phyloP scores from a whole-genome alignment of 257 asterid species.

The Jasminum sambac region DNA sequence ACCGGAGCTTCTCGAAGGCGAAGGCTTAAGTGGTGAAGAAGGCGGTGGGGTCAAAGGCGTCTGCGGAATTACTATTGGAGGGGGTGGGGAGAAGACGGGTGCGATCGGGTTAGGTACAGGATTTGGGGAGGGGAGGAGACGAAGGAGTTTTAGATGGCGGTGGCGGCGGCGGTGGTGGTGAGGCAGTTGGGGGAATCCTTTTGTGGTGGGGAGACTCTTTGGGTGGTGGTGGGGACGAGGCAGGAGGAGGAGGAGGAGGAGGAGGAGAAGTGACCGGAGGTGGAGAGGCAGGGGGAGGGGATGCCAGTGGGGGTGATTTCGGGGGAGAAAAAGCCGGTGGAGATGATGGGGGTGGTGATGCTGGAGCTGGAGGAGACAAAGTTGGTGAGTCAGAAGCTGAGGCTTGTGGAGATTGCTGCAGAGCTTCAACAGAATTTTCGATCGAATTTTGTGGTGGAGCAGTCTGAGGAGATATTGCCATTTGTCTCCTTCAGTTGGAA shows the following conservation, averaged over 20 bases:
- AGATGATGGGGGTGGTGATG: slow-evolving; percentile 21
- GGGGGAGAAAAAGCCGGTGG: slow-evolving; percentile 17
- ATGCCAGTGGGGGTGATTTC: slow-evolving; percentile 13
- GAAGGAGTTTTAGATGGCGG: background rate
- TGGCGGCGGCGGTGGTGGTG: slow-evolving; percentile 10
- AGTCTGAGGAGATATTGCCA: slow-evolving; percentile 7
- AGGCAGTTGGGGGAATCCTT: background rate
- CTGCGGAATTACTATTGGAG: slow-evolving; percentile 11
- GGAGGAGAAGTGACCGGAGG: background rate
- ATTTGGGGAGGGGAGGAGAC: background rate
- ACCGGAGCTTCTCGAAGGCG: slow-evolving; percentile 19
- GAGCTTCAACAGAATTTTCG: background rate
- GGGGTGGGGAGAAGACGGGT: background rate
- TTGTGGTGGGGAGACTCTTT: background rate
- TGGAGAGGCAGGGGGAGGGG: slow-evolving; percentile 10
- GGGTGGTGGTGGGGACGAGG: background rate
- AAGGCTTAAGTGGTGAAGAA: background rate
- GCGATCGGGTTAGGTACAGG: slow-evolving; percentile 12
- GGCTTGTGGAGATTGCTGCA: slow-evolving; percentile 8
- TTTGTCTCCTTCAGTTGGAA: background rate
- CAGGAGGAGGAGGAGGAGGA: background rate
- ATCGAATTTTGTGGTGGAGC: slow-evolving; percentile 2
- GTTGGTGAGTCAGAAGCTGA: slow-evolving; percentile 11
- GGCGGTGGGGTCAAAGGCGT: slow-evolving; percentile 18
- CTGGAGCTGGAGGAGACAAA: slow-evolving; percentile 22